These are phyloP conservation scores for Apiospora arundinis DNA, from an alignment of 2,329 filamentous ascomycete species.

Conservation along the genomic window DNA sequence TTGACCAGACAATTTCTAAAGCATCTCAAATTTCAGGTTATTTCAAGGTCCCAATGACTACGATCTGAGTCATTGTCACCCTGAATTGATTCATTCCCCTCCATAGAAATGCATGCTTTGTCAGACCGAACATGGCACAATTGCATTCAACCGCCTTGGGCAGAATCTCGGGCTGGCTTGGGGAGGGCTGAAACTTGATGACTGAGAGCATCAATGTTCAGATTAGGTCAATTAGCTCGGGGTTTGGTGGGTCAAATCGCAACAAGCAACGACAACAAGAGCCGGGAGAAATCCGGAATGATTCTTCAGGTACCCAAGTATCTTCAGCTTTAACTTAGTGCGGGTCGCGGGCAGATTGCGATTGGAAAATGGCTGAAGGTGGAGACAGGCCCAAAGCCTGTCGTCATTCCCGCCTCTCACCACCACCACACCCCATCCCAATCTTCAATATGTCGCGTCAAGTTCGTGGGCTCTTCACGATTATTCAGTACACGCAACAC, in stretches of 20 bases:
- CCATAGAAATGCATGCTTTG: background rate
- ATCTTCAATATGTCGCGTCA: slow-evolving; percentile 4
- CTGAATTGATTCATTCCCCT: background rate
- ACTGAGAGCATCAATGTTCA: background rate
- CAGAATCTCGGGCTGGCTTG: background rate
- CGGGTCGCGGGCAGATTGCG: background rate
- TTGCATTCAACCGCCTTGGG: background rate
- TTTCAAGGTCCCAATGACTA: no score
- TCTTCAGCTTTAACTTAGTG: background rate
- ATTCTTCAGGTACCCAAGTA: background rate
- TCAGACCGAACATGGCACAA: background rate
- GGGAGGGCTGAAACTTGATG: background rate
- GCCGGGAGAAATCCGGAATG: background rate
- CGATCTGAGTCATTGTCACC: background rate
- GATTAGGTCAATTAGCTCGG: slow-evolving; percentile 10
- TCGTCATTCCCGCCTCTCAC: slow-evolving; percentile 4
- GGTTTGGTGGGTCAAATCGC: slow-evolving; percentile 7
- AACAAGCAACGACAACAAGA: background rate
- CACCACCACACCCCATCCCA: slow-evolving; percentile 8
- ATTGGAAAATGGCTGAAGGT: slow-evolving; percentile 12
- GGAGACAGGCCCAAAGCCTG: background rate
- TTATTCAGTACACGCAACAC: background rate
- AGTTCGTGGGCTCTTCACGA: slow-evolving; percentile 6
- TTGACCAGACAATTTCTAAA: no score
- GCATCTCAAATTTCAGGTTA: background rate